Percentiles rank a stretch among this genome's conserved stretches.
These are phyloP conservation scores for Saccharomycopsis fermentans DNA, from an alignment of 805 yeast species.

Conservation along the genomic window DNA sequence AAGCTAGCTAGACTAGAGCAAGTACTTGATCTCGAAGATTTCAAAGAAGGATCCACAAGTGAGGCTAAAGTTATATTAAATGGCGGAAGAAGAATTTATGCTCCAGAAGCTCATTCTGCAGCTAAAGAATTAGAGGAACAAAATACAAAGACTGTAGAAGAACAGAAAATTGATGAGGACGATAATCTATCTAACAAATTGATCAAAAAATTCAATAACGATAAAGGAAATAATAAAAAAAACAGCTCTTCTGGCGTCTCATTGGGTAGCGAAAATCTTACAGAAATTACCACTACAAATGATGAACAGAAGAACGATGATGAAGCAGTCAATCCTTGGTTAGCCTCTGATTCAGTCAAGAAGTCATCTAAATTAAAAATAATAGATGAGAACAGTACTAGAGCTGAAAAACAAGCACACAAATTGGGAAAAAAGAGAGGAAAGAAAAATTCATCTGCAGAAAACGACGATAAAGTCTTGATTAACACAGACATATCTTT, in stretches of 20 bases:
- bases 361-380: slow-evolving; percentile 38
- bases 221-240: not conserved
- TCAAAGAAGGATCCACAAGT: slow-evolving; percentile 28
- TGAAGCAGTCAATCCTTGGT: slow-evolving; percentile 42
- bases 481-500: slow-evolving; percentile 23
- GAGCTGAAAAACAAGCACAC: slow-evolving; percentile 37
- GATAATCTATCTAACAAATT: slow-evolving; percentile 36
- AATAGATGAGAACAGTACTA: slow-evolving; percentile 41
- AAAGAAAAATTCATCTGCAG: not conserved
- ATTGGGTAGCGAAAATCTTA: not conserved
- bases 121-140: slow-evolving; percentile 27
- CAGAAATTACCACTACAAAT: slow-evolving; percentile 13
- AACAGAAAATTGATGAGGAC: slow-evolving; percentile 41
- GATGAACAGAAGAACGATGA: slow-evolving; percentile 14
- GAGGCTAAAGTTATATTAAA: slow-evolving; percentile 44
- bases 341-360: slow-evolving; percentile 25
- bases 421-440: slow-evolving; percentile 30
- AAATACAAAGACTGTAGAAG: slow-evolving; percentile 31
- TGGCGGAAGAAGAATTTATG: slow-evolving; percentile 72
- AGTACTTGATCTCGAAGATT: slow-evolving; percentile 34
- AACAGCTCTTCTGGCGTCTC: not conserved
- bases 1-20: slow-evolving; percentile 40
- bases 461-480: slow-evolving; percentile 15
- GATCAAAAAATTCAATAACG: slow-evolving; percentile 19
- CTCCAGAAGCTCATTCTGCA: slow-evolving; percentile 41